Evolutionary conservation across 2,329 filamentous ascomycete genomes (phyloP), one percentile per base, ranked within the genome.

Genomic region (Ascochyta koolunga): DNA sequence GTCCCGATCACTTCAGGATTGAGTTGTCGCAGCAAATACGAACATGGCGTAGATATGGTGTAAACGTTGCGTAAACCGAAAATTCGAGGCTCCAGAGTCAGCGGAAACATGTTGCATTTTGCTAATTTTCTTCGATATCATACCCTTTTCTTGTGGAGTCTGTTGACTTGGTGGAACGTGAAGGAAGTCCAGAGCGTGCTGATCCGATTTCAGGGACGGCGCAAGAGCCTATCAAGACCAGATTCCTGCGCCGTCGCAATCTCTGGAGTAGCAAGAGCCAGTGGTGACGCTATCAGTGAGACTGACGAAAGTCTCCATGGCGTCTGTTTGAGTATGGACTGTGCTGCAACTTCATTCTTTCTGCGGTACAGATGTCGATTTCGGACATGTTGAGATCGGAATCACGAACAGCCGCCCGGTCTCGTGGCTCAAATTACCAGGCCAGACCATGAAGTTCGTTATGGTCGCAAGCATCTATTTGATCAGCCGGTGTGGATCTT

Each of bases 401-500:
- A 36, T 41, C 25, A 38, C 31, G 31, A n/a, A n/a, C 15, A 19
- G 2, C 11, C 5, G 24, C 16, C 19, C 19, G 24, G 31, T 39
- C 21, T 41, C 11, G 32, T 39, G 16, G 18, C 29, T 45, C 31
- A 19, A 32, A 36, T 42, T 16, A 21, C 4, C 2, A 19, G 29
- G 10, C 18, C 11, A 27, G 15, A 19, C 8, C 8, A 5, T 8
- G 22, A 24, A 8, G 1, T 16, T 10, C 15, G 18, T 29, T 13
- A 5, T 38, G 6, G 11, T 39, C 15, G 33, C 27, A 41, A 29
- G 29, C 18, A 27, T 24, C 18, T 33, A 24, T 10, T 10, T 13
- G 11, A 42, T 54, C 25, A 65, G 25, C 65, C 62, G 3, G 61
- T 64, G 39, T 71, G 69, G 18, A 75, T 73, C 60, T 62, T 74